Evolutionary conservation across 2,329 filamentous ascomycete species (phyloP).

Genomic region (Fusarium penzigii): DNA sequence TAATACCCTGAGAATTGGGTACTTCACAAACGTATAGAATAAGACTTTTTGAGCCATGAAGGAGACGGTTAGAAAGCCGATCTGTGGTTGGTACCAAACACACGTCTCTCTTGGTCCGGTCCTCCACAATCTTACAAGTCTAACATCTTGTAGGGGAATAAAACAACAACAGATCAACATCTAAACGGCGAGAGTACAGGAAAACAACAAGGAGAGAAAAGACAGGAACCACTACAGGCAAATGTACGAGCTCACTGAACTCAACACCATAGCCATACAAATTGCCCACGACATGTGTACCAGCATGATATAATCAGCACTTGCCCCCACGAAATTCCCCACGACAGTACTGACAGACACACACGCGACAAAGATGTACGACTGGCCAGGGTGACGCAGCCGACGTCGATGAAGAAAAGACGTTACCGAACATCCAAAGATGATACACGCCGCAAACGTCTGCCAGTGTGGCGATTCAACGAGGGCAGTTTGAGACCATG

Average conservation of each 20-base stretch:
- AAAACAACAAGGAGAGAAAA: too few relatives aligned
- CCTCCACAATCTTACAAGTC: too few relatives aligned
- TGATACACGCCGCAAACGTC: slow-evolving; percentile 22
- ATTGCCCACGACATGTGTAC: slow-evolving; percentile 28
- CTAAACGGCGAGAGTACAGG: too few relatives aligned
- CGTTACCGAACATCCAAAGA: slow-evolving; percentile 26
- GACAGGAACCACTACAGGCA: too few relatives aligned
- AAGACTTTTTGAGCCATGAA: too few relatives aligned
- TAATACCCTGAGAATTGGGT: too few relatives aligned
- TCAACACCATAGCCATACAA: slow-evolving; percentile 26
- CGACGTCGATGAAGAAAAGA: slow-evolving; percentile 26
- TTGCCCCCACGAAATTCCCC: slow-evolving; percentile 21
- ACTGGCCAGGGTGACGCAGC: slow-evolving; percentile 15
- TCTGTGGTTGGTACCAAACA: too few relatives aligned
- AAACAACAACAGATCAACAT: too few relatives aligned
- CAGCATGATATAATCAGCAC: slow-evolving; percentile 22
- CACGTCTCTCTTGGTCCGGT: too few relatives aligned
- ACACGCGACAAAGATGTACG: slow-evolving; percentile 21
- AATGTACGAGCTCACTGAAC: slow-evolving; percentile 5
- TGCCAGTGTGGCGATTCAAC: slow-evolving; percentile 20
- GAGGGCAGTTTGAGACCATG: slow-evolving; percentile 14
- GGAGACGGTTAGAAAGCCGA: too few relatives aligned
- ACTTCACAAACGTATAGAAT: too few relatives aligned
- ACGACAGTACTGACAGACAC: slow-evolving; percentile 16
- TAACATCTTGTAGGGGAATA: too few relatives aligned